A percentile compares a stretch with the other conserved stretches of the same genome.
Conservation (phyloP, 441 rosid species). For the Daphne laureola region DNA sequence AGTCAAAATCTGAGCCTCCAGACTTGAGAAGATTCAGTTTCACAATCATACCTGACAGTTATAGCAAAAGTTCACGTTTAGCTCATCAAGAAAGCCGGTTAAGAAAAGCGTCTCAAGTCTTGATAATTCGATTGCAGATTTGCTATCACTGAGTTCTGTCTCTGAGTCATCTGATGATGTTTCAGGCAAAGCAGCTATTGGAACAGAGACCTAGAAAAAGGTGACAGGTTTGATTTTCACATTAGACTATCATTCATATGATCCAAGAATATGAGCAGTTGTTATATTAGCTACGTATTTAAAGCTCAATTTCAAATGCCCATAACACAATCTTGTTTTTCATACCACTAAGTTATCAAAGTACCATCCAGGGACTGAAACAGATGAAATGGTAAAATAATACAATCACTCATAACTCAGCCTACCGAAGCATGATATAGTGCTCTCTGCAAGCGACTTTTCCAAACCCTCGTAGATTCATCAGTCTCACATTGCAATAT, state of each 20-base stretch:
- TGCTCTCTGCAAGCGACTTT: slow-evolving; percentile 85
- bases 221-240: slow-evolving; percentile 3
- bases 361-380: too few species aligned
- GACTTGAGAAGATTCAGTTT: too few species aligned
- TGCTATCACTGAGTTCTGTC: slow-evolving; percentile 35
- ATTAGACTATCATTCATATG: too few species aligned
- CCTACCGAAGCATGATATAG: slow-evolving; percentile 87
- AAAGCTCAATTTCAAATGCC: too few species aligned
- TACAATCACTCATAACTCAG: not conserved
- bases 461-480: slow-evolving; percentile 76
- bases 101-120: slow-evolving; percentile 61
- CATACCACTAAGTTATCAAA: too few species aligned
- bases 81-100: slow-evolving; percentile 90
- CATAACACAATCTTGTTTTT: too few species aligned
- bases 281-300: too few species aligned
- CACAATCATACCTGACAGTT: slow-evolving; percentile 43
- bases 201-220: slow-evolving; percentile 68
- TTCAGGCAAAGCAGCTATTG: slow-evolving; percentile 80
- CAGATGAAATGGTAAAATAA: too few species aligned
- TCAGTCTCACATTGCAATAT: slow-evolving; percentile 68
- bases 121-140: slow-evolving; percentile 32
- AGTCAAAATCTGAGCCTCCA: too few species aligned
- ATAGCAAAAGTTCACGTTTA: slow-evolving; percentile 76
- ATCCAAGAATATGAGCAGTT: too few species aligned
- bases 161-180: slow-evolving; percentile 89